Percentiles rank a stretch among this genome's conserved stretches.
phyloP scores from a whole-genome alignment of 164 flowering plant species.

The Annona cherimola region DNA sequence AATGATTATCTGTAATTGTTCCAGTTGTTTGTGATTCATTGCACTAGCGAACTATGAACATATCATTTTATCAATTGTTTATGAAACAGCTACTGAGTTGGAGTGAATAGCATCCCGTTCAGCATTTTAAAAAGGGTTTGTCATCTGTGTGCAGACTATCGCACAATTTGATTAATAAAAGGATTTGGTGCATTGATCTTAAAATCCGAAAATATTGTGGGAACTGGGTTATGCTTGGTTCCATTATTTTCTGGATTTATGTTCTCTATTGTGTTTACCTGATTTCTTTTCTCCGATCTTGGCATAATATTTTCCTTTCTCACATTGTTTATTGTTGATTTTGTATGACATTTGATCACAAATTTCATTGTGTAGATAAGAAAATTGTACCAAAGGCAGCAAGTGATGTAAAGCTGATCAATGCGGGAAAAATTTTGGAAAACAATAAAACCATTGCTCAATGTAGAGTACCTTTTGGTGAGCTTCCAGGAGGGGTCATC shows the following conservation, averaged over 20 bases:
- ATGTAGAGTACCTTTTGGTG: conserved; percentile 37
- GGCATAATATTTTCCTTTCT: neutral
- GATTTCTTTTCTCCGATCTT: neutral
- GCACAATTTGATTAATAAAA: too few relatives aligned
- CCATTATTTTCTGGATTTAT: neutral
- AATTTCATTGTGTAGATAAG: conserved; percentile 24
- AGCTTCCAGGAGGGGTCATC: conserved; percentile 34
- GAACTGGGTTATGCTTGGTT: neutral
- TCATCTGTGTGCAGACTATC: too few relatives aligned
- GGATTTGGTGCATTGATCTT: neutral
- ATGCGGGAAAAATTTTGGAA: conserved; percentile 43
- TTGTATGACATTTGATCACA: conserved; percentile 1
- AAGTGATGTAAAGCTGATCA: conserved; percentile 39
- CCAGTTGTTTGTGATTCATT: too few relatives aligned
- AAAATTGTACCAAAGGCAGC: conserved; percentile 34
- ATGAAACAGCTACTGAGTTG: too few relatives aligned
- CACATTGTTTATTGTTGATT: neutral
- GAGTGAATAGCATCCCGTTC: too few relatives aligned
- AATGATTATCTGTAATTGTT: too few relatives aligned
- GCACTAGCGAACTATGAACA: too few relatives aligned
- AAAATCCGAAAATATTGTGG: neutral
- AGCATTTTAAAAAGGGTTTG: too few relatives aligned
- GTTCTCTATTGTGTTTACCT: neutral
- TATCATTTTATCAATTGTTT: too few relatives aligned
- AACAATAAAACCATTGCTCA: conserved; percentile 42